Base-by-base conservation (phyloP, 495 filamentous ascomycete genomes). In the Aspergillus asperescens region DNA sequence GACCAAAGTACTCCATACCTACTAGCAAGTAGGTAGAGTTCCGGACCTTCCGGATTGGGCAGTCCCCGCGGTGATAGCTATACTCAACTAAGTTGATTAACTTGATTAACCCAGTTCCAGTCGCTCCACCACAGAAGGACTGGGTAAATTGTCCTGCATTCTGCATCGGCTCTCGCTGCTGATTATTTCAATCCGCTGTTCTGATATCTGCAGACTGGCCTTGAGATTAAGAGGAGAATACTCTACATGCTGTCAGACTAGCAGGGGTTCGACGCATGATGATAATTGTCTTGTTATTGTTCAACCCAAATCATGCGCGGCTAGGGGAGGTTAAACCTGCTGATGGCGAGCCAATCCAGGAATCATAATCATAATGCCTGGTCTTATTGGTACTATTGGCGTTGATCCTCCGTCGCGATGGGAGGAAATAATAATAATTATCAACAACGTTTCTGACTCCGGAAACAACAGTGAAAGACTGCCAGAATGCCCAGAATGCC, bases 11-110 rank as follows among this genome's bases (percentile, higher is more conserved):
- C n/a, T n/a, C n/a, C n/a, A 8, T 38, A 15, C 35, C n/a, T 38
- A 18, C 12, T 35, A 4, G 13, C 35, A 38, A 29, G 5, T 29
- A 29, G 27, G 37, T 20, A 40, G 48, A 40, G 29, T 42, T 64
- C 59, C 49, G 54, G 59, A 65, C 63, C 63, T 67, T 59, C 64
- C 64, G 62, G 45, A 60, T 63, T 23, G 42, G 59, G 61, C 41
- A 50, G 19, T 20, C 56, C 55, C 47, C 19, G 39, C 51, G 48
- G 35, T 55, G 35, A 37, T 38, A 34, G 10, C 43, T 15, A 7
- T 27, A 46, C 6, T 31, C 8, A 16, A 22, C 31, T 40, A 34
- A 47, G 18, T 41, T 38, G 51, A 29, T 57, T 37, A 48, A 46
- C 8, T n/a, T n/a, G n/a, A n/a, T n/a, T n/a, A n/a, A n/a, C n/a